These are phyloP conservation scores for Aspergillus fructus DNA, from an alignment of 2,329 filamentous ascomycete species.

Conservation along the genomic window DNA sequence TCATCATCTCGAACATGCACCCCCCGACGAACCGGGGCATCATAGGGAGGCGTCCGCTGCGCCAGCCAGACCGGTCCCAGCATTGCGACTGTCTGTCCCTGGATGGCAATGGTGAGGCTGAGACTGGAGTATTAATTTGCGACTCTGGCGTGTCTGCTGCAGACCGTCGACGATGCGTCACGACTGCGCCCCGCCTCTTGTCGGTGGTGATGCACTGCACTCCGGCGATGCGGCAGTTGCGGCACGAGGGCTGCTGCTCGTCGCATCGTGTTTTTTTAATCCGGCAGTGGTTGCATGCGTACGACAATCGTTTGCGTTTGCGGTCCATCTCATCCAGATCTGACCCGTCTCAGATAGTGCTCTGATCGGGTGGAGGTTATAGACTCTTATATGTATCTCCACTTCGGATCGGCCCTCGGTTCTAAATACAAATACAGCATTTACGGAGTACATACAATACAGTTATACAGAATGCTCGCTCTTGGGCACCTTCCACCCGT, in stretches of 20 bases:
- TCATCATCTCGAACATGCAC: constrained; percentile 7
- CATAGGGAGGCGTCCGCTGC: neutral
- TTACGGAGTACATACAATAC: no score
- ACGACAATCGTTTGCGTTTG: neutral
- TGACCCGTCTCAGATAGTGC: no score
- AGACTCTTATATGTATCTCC: no score
- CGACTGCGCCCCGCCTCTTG: neutral
- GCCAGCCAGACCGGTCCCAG: constrained; percentile 5
- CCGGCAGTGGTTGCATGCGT: constrained; percentile 7
- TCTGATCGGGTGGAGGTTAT: no score
- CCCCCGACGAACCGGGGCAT: constrained; percentile 2
- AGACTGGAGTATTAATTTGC: neutral
- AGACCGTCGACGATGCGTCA: neutral
- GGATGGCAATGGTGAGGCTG: neutral
- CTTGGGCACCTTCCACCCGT: constrained; percentile 21
- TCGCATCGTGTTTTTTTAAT: constrained; percentile 6
- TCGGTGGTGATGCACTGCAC: constrained; percentile 9
- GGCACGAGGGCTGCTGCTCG: constrained; percentile 3
- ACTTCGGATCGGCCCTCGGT: no score
- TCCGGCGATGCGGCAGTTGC: constrained; percentile 1
- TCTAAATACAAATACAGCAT: no score
- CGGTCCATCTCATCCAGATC: no score
- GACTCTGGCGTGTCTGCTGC: neutral
- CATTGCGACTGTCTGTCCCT: neutral
- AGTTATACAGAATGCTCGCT: neutral